Base-by-base conservation (phyloP, 805 yeast species). In the Wickerhamiella galacta region DNA sequence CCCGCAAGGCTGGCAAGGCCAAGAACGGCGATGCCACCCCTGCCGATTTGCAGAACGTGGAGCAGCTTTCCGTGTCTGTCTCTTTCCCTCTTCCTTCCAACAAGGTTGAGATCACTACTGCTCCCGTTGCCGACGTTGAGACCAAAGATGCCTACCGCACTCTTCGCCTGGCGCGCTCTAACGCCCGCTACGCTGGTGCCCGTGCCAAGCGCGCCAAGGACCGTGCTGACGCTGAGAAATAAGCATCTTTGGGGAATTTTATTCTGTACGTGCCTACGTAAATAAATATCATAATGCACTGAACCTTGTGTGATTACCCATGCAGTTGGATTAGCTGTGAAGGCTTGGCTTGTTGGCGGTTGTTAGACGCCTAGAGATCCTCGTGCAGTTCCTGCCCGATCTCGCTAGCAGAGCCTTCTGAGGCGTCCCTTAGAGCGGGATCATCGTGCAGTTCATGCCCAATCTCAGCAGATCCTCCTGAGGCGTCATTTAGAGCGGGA, bases 121-220 rank as follows among this genome's bases (percentile, higher is more conserved):
- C 92, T 70, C 93, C 93, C 52, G 93, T 90, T 52, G 61, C 59
- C 36, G 74, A 66, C 51, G 75, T 66, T 53, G 67, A 68, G 63
- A 59, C 66, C 59, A 76, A 71, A 58, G 74, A 64, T 53, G 96
- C 98, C 60, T 87, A 57, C 93, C 72, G 76, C 65, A 83, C 95
- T 56, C 79, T 90, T 63, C 81, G 96, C 70, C 65, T 70, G 57
- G 96, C 96, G 48, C 80, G 90, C 73, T 75, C 93, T 52, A 80
- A 79, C 56, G 82, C 87, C 75, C 82, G 72, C 66, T 78, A 71
- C 78, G 70, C 64, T 63, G 99, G 99, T 73, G 70, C 72, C 69
- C 83, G 93, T 70, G 96, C 75, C 62, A 90, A 87, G 92, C 79
- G 95, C 70, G 93, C 93, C 58, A 74, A 63, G 61, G 95, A 85